Conservation (phyloP, 2,329 filamentous ascomycete genomes). For the Diaporthe helianthi region DNA sequence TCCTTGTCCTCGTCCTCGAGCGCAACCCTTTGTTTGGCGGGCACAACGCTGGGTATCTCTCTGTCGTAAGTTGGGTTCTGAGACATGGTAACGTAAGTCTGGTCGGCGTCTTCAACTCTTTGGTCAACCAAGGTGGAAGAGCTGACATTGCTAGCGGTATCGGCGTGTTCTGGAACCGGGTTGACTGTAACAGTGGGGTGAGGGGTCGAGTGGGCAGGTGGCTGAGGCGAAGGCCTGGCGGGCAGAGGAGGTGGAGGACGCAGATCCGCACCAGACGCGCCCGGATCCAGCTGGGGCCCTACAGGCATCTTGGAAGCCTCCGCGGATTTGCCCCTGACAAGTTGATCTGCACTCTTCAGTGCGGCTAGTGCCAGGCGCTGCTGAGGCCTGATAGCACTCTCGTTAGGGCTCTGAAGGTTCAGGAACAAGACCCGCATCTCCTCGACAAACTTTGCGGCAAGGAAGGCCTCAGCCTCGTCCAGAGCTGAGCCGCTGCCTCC, state of each 20-base stretch:
- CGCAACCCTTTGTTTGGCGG: slow-evolving; percentile 39
- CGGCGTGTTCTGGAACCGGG: slow-evolving; percentile 43
- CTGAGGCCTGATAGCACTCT: slow-evolving; percentile 71
- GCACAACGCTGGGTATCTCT: slow-evolving; percentile 29
- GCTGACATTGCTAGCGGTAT: slow-evolving; percentile 56
- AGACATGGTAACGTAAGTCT: slow-evolving; percentile 45
- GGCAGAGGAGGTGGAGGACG: slow-evolving; percentile 57
- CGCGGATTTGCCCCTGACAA: slow-evolving; percentile 34
- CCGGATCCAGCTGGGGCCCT: slow-evolving; percentile 22
- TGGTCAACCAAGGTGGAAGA: slow-evolving; percentile 60
- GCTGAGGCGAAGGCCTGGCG: slow-evolving; percentile 52
- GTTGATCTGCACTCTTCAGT: slow-evolving; percentile 53
- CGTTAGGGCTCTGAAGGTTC: slow-evolving; percentile 69
- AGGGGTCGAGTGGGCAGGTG: slow-evolving; percentile 41
- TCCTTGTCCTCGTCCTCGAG: slow-evolving; percentile 35
- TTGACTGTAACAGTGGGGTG: slow-evolving; percentile 38
- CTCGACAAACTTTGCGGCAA: slow-evolving; percentile 69
- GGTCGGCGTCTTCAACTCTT: slow-evolving; percentile 46
- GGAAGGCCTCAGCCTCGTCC: slow-evolving; percentile 44
- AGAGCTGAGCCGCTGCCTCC: slow-evolving; percentile 67
- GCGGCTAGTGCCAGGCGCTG: slow-evolving; percentile 83
- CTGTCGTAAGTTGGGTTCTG: slow-evolving; percentile 10
- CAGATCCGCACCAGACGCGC: slow-evolving; percentile 24
- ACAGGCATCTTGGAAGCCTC: slow-evolving; percentile 33
- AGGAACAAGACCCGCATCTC: slow-evolving; percentile 76